phyloP scores from a whole-genome alignment of 345 rosid genomes.

The Sisymbrium irio region DNA sequence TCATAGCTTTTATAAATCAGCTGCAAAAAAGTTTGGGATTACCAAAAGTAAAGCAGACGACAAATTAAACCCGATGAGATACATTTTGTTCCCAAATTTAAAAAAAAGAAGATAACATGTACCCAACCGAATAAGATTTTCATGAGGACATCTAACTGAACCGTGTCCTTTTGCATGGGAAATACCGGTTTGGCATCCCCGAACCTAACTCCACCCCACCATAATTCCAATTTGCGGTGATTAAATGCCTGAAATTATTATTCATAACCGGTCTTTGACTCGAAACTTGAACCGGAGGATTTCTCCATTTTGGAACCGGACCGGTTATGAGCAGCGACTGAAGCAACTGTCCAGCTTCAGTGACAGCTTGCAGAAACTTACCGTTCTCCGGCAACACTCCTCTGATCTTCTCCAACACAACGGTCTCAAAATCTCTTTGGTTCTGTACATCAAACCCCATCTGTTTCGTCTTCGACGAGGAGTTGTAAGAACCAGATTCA shows the following conservation, averaged over 20 bases:
- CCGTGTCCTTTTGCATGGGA: conserved; percentile 3
- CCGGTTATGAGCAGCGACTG: conserved; percentile 36
- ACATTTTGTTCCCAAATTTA: not conserved
- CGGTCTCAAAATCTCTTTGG: conserved; percentile 16
- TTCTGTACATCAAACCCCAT: conserved; percentile 2
- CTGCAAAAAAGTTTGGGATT: not conserved
- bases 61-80: not conserved
- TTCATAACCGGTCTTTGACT: conserved; percentile 14
- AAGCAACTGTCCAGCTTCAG: conserved; percentile 40
- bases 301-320: conserved; percentile 45
- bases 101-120: not conserved
- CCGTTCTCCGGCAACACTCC: conserved; percentile 47
- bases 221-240: not conserved
- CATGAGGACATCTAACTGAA: conserved; percentile 5
- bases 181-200: conserved; percentile 5
- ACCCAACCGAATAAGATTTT: not conserved
- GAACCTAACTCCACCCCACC: conserved; percentile 23
- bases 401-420: conserved; percentile 26
- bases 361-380: conserved; percentile 41
- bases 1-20: not conserved
- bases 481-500: not conserved
- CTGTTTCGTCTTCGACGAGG: not conserved
- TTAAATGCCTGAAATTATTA: not conserved
- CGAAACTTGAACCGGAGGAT: conserved; percentile 41
- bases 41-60: not conserved